phyloP scores from a whole-genome alignment of 1,284 basidiomycete species.

The Trametes hirsuta region DNA sequence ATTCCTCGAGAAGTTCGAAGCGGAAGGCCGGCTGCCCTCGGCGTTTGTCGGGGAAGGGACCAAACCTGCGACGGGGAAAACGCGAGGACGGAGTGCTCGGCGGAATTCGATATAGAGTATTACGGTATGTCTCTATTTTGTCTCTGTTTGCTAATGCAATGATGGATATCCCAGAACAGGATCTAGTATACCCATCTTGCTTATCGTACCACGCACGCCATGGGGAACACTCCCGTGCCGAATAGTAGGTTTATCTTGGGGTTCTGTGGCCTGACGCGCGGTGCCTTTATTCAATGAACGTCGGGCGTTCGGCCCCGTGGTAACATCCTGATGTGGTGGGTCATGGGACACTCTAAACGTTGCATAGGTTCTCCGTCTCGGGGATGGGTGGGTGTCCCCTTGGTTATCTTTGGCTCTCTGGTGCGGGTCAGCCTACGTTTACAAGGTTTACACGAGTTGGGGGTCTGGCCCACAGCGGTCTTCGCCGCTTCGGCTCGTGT shows the following conservation, averaged over 20 bases:
- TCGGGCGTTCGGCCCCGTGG: neutral
- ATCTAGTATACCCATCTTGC: too few relatives aligned
- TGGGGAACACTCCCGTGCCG: too few relatives aligned
- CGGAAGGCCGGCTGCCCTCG: slow-evolving; percentile 80
- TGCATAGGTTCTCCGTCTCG: neutral
- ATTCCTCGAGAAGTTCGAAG: slow-evolving; percentile 79
- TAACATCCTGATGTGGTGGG: slow-evolving; percentile 1
- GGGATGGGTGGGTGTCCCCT: neutral
- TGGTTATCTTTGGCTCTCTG: neutral
- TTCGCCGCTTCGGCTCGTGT: neutral
- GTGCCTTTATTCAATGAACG: neutral
- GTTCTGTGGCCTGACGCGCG: neutral
- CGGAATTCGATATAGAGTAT: slow-evolving; percentile 62
- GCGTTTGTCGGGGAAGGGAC: slow-evolving; percentile 63
- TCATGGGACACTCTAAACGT: neutral
- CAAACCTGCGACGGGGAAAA: slow-evolving; percentile 48
- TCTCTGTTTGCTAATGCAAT: too few relatives aligned
- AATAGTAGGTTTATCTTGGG: too few relatives aligned
- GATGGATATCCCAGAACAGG: too few relatives aligned
- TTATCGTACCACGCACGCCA: too few relatives aligned
- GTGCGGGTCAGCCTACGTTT: neutral
- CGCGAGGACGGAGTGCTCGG: slow-evolving; percentile 74
- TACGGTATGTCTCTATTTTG: neutral
- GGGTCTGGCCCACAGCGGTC: neutral
- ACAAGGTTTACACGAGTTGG: slow-evolving; percentile 10